Evolutionary conservation across 108 stramenopile genomes (phyloP), one percentile per base, ranked within the genome.

Genomic region (Seminavis robusta): DNA sequence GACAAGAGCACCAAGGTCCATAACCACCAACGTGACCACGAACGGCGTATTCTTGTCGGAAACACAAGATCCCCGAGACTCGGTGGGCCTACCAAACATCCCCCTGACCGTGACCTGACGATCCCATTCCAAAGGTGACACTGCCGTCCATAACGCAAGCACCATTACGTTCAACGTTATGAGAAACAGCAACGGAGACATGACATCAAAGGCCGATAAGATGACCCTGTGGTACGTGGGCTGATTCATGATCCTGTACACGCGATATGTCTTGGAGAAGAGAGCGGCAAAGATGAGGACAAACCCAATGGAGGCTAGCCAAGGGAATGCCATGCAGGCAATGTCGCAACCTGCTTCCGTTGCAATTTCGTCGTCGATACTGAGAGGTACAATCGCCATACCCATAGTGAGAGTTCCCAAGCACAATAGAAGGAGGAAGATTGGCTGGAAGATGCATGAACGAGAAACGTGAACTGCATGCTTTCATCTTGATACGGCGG

Each of bases 181-280:
- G 61, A 56, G 17, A n/a, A 33, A 27, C 27, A 49, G 41, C 45
- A 70, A 75, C 19, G 70, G 68, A 13, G 28, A 23, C 25, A 80
- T 67, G 21, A 71, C 69, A 25, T 63, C n/a, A n/a, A n/a, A n/a
- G n/a, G n/a, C n/a, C n/a, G n/a, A n/a, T n/a, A n/a, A n/a, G n/a
- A n/a, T n/a, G n/a, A n/a, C n/a, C n/a, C n/a, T n/a, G n/a, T n/a
- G n/a, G n/a, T n/a, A n/a, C n/a, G n/a, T n/a, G n/a, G n/a, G n/a
- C n/a, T n/a, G n/a, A n/a, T n/a, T n/a, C n/a, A 69, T 28, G 21
- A 79, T 56, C 11, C 55, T 55, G 50, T 78, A 76, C 25, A 83
- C n/a, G 20, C 81, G 71, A 52, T 70, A 77, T 26, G 67, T 68
- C 52, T 83, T 83, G 19, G 69, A 53, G 29, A 76, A 70, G 1